Conservation (phyloP, 2,329 filamentous ascomycete species). For the Xylariaceae sp. region DNA sequence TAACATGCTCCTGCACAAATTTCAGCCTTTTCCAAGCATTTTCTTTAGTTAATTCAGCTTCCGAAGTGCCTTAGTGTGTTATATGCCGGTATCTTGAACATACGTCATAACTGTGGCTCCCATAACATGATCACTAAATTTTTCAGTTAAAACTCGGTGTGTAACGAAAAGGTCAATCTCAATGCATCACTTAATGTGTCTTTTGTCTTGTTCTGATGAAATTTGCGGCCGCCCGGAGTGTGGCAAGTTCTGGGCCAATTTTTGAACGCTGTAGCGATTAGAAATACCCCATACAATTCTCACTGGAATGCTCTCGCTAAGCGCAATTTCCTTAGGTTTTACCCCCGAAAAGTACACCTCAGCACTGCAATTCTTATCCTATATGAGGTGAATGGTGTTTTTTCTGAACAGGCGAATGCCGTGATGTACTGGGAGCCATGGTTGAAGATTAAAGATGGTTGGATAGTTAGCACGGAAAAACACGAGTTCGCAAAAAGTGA, state of each 20-base stretch:
- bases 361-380: no score
- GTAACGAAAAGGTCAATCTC: not conserved
- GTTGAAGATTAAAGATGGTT: no score
- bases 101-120: not conserved
- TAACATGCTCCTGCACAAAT: not conserved
- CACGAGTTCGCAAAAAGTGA: no score
- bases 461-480: no score
- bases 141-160: not conserved
- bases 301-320: not conserved
- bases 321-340: no score
- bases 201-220: not conserved
- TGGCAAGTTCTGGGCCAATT: not conserved
- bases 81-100: not conserved
- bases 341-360: no score
- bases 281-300: not conserved
- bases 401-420: no score
- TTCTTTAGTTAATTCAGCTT: not conserved
- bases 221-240: not conserved
- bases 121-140: not conserved
- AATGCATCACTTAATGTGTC: not conserved
- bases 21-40: not conserved
- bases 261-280: not conserved
- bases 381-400: no score
- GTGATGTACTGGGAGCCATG: no score
- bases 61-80: not conserved